Percentiles rank a stretch among this genome's conserved stretches.
These are phyloP conservation scores for Plasmopara viticola DNA, from an alignment of 352 stramenopile genomes.

Conservation along the genomic window DNA sequence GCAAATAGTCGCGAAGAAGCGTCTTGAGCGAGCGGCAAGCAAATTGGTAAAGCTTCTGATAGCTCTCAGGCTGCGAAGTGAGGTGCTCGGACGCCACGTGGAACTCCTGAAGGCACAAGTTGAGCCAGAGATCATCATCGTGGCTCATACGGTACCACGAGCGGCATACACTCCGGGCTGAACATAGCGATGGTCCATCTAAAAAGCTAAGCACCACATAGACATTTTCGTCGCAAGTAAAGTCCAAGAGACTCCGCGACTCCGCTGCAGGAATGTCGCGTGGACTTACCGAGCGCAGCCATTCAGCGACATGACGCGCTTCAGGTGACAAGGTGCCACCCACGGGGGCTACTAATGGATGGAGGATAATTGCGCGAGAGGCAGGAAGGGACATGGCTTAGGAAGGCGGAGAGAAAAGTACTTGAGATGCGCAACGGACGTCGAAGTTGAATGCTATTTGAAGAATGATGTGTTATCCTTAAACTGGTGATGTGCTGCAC, in stretches of 20 bases:
- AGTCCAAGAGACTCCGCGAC: conserved; percentile 50
- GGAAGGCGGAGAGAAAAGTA: background rate
- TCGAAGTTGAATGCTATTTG: conserved; percentile 4
- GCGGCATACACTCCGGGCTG: conserved; percentile 48
- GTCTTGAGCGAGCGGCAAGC: conserved; percentile 60
- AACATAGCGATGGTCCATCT: conserved; percentile 60
- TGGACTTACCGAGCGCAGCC: conserved; percentile 28
- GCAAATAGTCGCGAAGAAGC: conserved; percentile 71
- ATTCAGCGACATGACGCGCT: conserved; percentile 30
- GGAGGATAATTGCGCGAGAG: conserved; percentile 53
- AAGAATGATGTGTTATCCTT: conserved; percentile 1
- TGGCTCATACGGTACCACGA: conserved; percentile 44
- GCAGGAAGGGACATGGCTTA: conserved; percentile 9
- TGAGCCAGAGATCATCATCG: conserved; percentile 59
- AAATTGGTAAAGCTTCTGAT: conserved; percentile 72
- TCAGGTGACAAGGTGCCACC: conserved; percentile 24
- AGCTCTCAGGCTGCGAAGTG: conserved; percentile 44
- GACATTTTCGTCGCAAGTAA: conserved; percentile 71
- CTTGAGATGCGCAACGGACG: background rate
- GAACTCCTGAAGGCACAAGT: conserved; percentile 66
- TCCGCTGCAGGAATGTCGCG: conserved; percentile 10
- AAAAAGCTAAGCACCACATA: conserved; percentile 57
- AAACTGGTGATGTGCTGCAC: background rate
- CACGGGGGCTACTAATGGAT: conserved; percentile 49
- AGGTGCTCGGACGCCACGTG: conserved; percentile 71